Evolutionary conservation across 805 yeast genomes (phyloP).

Genomic region (Monosporozyma aquatica): DNA sequence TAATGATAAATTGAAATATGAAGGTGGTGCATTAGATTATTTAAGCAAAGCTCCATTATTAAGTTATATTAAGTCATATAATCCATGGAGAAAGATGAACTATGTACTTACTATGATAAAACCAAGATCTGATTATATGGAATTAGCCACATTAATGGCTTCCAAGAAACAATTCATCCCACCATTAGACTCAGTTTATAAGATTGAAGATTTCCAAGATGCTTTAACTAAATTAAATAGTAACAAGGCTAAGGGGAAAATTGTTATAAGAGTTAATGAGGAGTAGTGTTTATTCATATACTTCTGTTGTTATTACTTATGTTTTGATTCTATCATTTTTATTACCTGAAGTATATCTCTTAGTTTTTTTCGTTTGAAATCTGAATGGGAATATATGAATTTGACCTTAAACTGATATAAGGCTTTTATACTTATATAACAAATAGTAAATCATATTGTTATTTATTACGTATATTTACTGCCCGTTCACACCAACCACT

Average conservation of each 20-base stretch:
- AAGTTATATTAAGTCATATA: slow-evolving; percentile 12
- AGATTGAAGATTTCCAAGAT: slow-evolving; percentile 39
- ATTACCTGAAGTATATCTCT: no score
- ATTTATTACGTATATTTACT: no score
- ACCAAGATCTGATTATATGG: slow-evolving; percentile 11
- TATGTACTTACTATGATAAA: slow-evolving; percentile 18
- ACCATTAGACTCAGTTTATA: slow-evolving; percentile 45
- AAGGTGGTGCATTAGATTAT: slow-evolving; percentile 5
- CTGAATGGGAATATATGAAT: no score
- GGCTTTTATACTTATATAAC: no score
- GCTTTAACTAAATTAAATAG: slow-evolving; percentile 43
- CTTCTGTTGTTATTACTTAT: no score
- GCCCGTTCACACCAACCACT: no score
- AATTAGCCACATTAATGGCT: slow-evolving; percentile 19
- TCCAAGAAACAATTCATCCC: slow-evolving; percentile 31
- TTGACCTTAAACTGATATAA: no score
- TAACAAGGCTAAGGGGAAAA: slow-evolving; percentile 53
- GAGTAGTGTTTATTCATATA: no score
- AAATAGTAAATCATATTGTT: no score
- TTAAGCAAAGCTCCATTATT: slow-evolving; percentile 8
- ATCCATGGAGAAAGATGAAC: slow-evolving; percentile 25
- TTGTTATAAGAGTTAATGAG: slow-evolving; percentile 31
- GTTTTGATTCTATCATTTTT: no score
- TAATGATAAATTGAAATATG: slow-evolving; percentile 34
- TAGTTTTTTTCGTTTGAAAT: no score